These are phyloP conservation scores for Trametes sanguinea DNA, from an alignment of 768 basidiomycete species.

Conservation along the genomic window DNA sequence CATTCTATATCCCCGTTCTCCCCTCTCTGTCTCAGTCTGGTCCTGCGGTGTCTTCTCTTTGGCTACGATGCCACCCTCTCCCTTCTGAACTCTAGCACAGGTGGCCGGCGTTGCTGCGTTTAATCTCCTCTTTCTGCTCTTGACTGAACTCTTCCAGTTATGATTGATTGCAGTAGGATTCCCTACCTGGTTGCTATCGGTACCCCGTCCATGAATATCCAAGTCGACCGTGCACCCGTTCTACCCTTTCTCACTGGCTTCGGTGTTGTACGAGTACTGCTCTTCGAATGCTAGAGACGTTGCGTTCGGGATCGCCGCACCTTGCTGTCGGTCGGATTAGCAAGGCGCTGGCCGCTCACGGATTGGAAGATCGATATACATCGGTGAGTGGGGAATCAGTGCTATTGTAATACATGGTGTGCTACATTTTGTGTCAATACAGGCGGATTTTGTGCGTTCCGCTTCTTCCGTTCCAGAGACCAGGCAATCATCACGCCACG, in stretches of 20 bases:
- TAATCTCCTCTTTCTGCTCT: background rate
- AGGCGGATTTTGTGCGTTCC: background rate
- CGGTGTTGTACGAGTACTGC: conserved; percentile 22
- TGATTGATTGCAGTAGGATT: too few relatives aligned
- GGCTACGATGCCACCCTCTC: background rate
- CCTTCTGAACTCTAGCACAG: conserved; percentile 8
- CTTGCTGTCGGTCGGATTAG: too few relatives aligned
- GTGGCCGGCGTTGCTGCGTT: conserved; percentile 7
- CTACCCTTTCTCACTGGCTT: background rate
- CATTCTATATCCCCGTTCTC: conserved; percentile 4
- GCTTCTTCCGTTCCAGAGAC: background rate
- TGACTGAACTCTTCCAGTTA: too few relatives aligned
- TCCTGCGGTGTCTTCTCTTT: background rate
- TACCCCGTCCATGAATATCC: background rate
- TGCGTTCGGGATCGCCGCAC: background rate
- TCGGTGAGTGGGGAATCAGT: background rate
- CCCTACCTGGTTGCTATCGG: background rate
- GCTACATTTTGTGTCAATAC: background rate
- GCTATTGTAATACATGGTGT: background rate
- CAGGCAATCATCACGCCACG: conserved; percentile 25
- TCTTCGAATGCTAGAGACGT: conserved; percentile 5
- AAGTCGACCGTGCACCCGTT: background rate
- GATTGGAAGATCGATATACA: background rate
- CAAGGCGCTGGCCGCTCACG: too few relatives aligned
- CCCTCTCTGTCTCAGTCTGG: conserved; percentile 1